Conservation (phyloP, 129 eudicot genomes). For the Flaveria trinervia region DNA sequence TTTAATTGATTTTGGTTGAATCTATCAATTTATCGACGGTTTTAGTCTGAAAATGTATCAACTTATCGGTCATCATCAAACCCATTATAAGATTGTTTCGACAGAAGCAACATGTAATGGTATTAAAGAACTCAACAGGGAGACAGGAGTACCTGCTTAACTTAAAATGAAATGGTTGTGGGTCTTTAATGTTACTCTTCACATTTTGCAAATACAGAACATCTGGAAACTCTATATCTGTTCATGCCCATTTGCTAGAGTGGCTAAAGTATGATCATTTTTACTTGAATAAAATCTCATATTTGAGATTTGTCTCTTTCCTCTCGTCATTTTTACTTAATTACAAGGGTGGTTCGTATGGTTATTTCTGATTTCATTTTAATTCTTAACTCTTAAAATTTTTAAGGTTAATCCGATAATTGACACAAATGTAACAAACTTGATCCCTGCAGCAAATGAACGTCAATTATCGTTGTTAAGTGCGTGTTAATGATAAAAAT, state of each 20-base stretch:
- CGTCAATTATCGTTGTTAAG: no score
- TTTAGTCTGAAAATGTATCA: slow-evolving; percentile 1
- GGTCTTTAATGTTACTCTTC: slow-evolving; percentile 8
- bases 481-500: no score
- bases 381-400: no score
- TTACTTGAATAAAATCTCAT: no score
- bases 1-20: slow-evolving; percentile 12
- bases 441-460: no score
- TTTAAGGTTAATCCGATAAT: no score
- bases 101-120: not conserved
- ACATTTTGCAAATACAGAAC: slow-evolving; percentile 5
- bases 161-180: slow-evolving; percentile 27
- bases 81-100: slow-evolving; percentile 5
- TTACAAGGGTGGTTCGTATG: no score
- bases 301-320: no score
- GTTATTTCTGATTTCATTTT: no score
- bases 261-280: not conserved
- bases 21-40: slow-evolving; percentile 2
- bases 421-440: no score
- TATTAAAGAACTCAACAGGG: slow-evolving; percentile 27
- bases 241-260: not conserved
- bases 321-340: no score
- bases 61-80: slow-evolving; percentile 26
- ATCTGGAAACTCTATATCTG: not conserved
- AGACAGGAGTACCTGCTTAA: slow-evolving; percentile 27